Percentiles rank a stretch among this genome's conserved stretches.
phyloP scores from a whole-genome alignment of 495 filamentous ascomycete species.

The Mycothermus thermophilus region DNA sequence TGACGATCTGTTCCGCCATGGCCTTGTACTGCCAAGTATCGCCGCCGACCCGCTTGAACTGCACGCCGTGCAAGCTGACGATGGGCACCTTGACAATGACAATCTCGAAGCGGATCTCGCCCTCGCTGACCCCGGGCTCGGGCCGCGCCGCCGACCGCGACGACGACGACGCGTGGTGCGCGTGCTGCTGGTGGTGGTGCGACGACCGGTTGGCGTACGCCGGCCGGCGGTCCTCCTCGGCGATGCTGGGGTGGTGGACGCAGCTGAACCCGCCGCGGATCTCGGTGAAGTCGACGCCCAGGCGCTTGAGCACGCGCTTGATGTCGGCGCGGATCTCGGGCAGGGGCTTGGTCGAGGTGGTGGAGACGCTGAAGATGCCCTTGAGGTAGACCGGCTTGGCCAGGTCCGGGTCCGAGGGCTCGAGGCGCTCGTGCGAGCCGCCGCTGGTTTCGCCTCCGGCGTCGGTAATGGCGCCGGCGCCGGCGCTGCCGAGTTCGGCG shows the following conservation, averaged over 20 bases:
- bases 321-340: constrained; percentile 77
- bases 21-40: constrained; percentile 98
- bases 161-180: no score
- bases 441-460: constrained; percentile 35
- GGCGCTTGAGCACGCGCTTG: constrained; percentile 73
- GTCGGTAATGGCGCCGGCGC: constrained; percentile 7
- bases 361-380: constrained; percentile 93
- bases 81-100: constrained; percentile 95
- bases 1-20: constrained; percentile 89
- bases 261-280: constrained; percentile 92
- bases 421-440: constrained; percentile 36
- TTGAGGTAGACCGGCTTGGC: constrained; percentile 93
- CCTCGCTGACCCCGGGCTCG: constrained; percentile 35
- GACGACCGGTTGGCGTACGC: not conserved
- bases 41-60: constrained; percentile 94
- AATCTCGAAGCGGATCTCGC: constrained; percentile 79
- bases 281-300: constrained; percentile 81
- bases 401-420: constrained; percentile 42
- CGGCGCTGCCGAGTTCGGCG: constrained; percentile 33
- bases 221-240: constrained; percentile 40
- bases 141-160: constrained; percentile 13
- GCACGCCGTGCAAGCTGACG: constrained; percentile 84
- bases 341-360: constrained; percentile 84
- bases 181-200: not conserved
- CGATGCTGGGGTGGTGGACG: constrained; percentile 71